phyloP scores from a whole-genome alignment of 768 basidiomycete species.

The Hericium alpestre region DNA sequence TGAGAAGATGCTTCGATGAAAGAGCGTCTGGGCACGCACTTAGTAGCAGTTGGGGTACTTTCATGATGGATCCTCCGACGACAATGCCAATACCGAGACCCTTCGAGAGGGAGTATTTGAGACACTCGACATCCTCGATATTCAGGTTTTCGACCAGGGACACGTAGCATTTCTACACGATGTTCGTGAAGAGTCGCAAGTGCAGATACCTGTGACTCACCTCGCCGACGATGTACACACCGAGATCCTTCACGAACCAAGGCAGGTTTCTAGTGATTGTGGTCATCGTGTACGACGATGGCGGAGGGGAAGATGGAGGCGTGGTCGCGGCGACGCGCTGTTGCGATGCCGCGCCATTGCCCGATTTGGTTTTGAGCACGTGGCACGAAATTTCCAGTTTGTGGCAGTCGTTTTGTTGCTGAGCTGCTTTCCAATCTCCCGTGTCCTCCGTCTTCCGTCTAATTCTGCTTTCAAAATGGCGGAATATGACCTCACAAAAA shows the following conservation, averaged over 20 bases:
- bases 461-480: slow-evolving; percentile 43
- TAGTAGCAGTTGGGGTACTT: slow-evolving; percentile 85
- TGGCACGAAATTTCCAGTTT: neutral
- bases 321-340: neutral
- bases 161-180: slow-evolving; percentile 72
- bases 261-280: slow-evolving; percentile 77
- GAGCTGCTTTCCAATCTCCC: neutral
- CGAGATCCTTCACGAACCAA: slow-evolving; percentile 72
- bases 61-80: slow-evolving; percentile 87
- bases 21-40: slow-evolving; percentile 38
- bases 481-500: slow-evolving; percentile 84
- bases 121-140: slow-evolving; percentile 64
- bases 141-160: slow-evolving; percentile 83
- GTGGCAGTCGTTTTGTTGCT: no score
- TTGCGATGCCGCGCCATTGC: neutral
- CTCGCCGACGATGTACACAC: slow-evolving; percentile 72
- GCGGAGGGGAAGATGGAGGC: neutral
- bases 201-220: slow-evolving; percentile 27
- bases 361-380: neutral
- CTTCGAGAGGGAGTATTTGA: slow-evolving; percentile 89
- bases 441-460: neutral
- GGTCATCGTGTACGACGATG: slow-evolving; percentile 37
- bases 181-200: neutral
- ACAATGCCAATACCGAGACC: slow-evolving; percentile 89
- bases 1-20: neutral